Percentiles rank a stretch among this genome's conserved stretches.
Evolutionary conservation across 352 stramenopile genomes (phyloP).

Genomic region (Globisporangium uncinulatum): DNA sequence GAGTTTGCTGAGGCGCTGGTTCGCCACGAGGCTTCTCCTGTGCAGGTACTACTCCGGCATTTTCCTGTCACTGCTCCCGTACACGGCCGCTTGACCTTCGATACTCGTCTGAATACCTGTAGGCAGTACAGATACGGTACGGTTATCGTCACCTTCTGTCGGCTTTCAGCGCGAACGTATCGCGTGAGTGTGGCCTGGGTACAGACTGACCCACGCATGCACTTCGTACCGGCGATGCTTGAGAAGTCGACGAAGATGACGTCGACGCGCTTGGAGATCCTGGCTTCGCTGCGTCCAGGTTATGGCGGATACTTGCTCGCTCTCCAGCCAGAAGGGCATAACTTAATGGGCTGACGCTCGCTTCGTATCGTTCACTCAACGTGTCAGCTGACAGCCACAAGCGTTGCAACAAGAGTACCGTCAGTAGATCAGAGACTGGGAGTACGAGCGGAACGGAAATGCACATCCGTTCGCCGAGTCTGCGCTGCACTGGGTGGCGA

Average conservation of each 20-base stretch:
- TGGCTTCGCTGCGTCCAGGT: background rate
- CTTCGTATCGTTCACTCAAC: background rate
- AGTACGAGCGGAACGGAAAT: background rate
- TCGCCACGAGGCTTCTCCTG: background rate
- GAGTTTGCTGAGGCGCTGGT: background rate
- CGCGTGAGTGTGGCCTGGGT: background rate
- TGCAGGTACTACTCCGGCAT: background rate
- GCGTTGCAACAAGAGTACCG: background rate
- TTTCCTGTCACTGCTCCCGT: slow-evolving; percentile 7
- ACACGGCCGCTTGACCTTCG: slow-evolving; percentile 14
- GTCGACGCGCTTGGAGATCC: slow-evolving; percentile 1
- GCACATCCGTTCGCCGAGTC: background rate
- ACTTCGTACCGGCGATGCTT: slow-evolving; percentile 5
- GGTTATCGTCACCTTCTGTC: background rate
- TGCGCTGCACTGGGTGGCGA: background rate
- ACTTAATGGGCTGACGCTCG: background rate
- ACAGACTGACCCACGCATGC: background rate
- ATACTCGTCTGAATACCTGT: slow-evolving; percentile 6
- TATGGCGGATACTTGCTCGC: background rate
- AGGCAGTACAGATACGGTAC: background rate
- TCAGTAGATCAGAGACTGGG: background rate
- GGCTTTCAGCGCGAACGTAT: background rate
- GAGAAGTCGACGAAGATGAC: slow-evolving; percentile 5
- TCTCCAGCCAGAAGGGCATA: background rate
- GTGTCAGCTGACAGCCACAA: background rate